Evolutionary conservation across 495 filamentous ascomycete genomes (phyloP).

Genomic region (Hypoxylon rickii): DNA sequence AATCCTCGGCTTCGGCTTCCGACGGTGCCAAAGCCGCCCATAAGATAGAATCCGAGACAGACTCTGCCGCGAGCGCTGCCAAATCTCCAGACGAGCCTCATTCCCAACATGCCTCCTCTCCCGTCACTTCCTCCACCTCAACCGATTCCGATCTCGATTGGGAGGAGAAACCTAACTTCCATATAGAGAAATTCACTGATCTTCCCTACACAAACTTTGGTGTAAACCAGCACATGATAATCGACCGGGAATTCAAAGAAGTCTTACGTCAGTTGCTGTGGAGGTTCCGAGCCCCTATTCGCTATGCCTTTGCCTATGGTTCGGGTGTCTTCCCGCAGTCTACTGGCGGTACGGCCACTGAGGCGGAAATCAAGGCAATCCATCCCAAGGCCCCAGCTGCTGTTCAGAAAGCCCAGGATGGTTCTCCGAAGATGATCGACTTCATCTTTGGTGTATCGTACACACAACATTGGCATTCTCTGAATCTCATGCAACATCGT

Average conservation of each 20-base stretch:
- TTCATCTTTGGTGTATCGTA: constrained; percentile 96
- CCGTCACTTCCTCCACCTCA: constrained; percentile 14
- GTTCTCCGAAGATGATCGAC: constrained; percentile 94
- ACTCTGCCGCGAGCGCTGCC: constrained; percentile 38
- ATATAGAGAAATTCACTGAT: constrained; percentile 80
- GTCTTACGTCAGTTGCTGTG: constrained; percentile 84
- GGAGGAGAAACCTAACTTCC: constrained; percentile 78
- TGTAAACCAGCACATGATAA: constrained; percentile 91
- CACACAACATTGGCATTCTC: constrained; percentile 93
- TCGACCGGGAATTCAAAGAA: constrained; percentile 93
- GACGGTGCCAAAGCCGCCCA: constrained; percentile 25
- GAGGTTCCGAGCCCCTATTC: constrained; percentile 90
- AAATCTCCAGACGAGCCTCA: constrained; percentile 37
- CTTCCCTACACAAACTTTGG: constrained; percentile 89
- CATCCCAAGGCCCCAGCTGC: constrained; percentile 79
- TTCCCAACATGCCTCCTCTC: constrained; percentile 17
- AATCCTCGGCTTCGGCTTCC: constrained; percentile 2
- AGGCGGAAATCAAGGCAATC: constrained; percentile 59
- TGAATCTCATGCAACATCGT: constrained; percentile 86
- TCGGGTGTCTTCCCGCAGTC: constrained; percentile 94
- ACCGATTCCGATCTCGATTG: constrained; percentile 54
- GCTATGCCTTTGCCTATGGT: constrained; percentile 96
- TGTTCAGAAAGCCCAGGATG: constrained; percentile 79
- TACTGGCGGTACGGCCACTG: constrained; percentile 51
- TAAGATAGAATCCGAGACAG: constrained; percentile 31